Evolutionary conservation across 495 filamentous ascomycete species (phyloP), one percentile per base, ranked within the genome.

Genomic region (Penicillium salamii): DNA sequence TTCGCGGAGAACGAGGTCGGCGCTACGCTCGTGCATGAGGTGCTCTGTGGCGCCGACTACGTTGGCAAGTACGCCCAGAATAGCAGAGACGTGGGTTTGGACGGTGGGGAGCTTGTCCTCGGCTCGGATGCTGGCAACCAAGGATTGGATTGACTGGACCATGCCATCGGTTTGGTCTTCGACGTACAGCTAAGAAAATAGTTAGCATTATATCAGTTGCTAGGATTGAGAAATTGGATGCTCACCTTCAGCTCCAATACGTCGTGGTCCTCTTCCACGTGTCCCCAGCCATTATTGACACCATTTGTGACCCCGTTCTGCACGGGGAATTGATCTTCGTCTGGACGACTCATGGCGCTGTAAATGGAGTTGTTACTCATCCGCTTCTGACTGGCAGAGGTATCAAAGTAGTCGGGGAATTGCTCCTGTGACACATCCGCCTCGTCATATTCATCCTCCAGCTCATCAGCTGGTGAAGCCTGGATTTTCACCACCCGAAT

Each of bases 131-230:
- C 82, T 83, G 53, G 81, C 78, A 28, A 95, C 87, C 9, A 96
- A 81, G 4, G 84, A 78, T 65, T 92, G 89, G 55, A 96, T 91
- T 18, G 82, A 85, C 55, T 89, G 83, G 20, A 95, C 85, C 33
- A 95, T 79, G 11, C 82, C 72, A 40, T 88, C 87, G 11, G 88
- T 90, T 67, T 91, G 89, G 53, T 89, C 87, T 55, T 95, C 89
- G 34, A 95, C 82, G 63, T 91, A 92, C 51, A 87, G 81, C 83
- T 87, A 31, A 18, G 1, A 45, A 14, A 33, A 1, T 13, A 7
- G 42, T 46, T 19, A 53, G 50, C 34, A 41, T 32, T 7, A 4
- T 18, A 12, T 44, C 21, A 31, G 20, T 41, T 7, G 36, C 13
- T 4, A 28, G 23, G 23, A 8, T 26, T 43, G 7, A 7, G 0